These are phyloP conservation scores for Colletotrichum sojae DNA, from an alignment of 2,329 filamentous ascomycete genomes.

Conservation along the genomic window DNA sequence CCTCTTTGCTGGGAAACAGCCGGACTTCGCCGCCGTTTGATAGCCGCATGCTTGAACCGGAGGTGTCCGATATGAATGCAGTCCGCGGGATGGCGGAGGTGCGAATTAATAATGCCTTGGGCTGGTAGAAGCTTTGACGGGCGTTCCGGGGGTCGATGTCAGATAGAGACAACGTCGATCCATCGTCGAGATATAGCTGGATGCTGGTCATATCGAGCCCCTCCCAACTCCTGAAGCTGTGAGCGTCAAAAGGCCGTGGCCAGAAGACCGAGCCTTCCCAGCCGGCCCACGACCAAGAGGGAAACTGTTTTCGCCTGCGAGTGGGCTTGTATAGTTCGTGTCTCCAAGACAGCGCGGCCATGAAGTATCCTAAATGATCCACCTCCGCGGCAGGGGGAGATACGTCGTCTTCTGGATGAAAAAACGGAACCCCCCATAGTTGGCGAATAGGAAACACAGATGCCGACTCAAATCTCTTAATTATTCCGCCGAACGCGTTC, in stretches of 20 bases:
- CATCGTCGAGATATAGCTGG: slow-evolving; percentile 13
- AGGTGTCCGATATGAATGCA: slow-evolving; percentile 16
- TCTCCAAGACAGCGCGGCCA: slow-evolving; percentile 18
- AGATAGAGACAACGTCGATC: slow-evolving; percentile 9
- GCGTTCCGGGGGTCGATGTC: slow-evolving; percentile 7
- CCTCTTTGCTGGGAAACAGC: slow-evolving; percentile 21
- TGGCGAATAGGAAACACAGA: slow-evolving; percentile 14
- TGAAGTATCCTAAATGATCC: slow-evolving; percentile 5
- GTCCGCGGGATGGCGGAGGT: slow-evolving; percentile 16
- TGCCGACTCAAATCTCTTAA: slow-evolving; percentile 11
- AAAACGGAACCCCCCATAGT: slow-evolving; percentile 20
- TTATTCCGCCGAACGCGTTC: slow-evolving; percentile 20
- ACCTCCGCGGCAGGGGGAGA: neutral
- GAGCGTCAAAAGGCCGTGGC: slow-evolving; percentile 4
- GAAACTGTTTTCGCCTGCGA: slow-evolving; percentile 17
- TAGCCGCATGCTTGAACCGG: slow-evolving; percentile 19
- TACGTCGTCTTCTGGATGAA: slow-evolving; percentile 10
- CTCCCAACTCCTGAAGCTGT: slow-evolving; percentile 7
- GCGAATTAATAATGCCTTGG: slow-evolving; percentile 11
- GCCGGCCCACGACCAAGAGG: slow-evolving; percentile 23
- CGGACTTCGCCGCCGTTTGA: slow-evolving; percentile 17
- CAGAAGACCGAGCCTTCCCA: slow-evolving; percentile 23
- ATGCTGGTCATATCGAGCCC: slow-evolving; percentile 6
- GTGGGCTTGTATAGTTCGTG: slow-evolving; percentile 24
- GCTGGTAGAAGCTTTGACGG: slow-evolving; percentile 8